Base-by-base conservation (phyloP, 495 filamentous ascomycete species). In the Lineolata rhizophorae region DNA sequence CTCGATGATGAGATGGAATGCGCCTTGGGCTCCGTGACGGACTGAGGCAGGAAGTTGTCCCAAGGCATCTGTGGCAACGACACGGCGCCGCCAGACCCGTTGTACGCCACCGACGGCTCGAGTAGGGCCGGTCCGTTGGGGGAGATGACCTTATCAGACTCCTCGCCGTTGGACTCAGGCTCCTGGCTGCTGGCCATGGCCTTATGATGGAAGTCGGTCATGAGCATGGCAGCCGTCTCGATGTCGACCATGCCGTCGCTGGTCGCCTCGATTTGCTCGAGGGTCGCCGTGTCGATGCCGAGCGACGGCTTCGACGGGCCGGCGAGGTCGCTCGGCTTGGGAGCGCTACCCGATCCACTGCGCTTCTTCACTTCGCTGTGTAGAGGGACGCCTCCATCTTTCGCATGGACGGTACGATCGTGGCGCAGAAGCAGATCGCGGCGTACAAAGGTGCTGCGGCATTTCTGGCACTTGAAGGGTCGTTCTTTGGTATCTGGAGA, bases 201-300 rank as follows among this genome's bases (percentile, higher is more conserved):
- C 58, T 93, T 91, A 57, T 94, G 82, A 60, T 91, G 90, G 53
- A 95, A 76, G 57, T 95, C 81, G 50, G 90, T 87, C 66, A 97
- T 87, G 61, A 97, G 71, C 79, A 92, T 93, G 41, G 90, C 87
- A 46, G 87, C 87, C 48, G 83, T 85, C 67, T 97, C 87, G 53
- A 94, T 71, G 59, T 94, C 85, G 51, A 91, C 79, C 65, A 87
- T 79, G 52, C 79, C 82, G 52, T 97, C 87, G 57, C 71, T 81
- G 58, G 74, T 80, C 40, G 77, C 81, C 56, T 93, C 84, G 38
- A 93, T 80, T 53, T 94, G 84, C 58, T 95, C 87, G 45, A 95
- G 60, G 20, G 82, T 75, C 19, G 80, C 73, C 16, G 82, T 69
- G 46, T 95, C 87, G 48, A 93, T 67, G 36, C 73, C 72, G 48